Conservation (phyloP, 2,329 filamentous ascomycete species). For the Colletotrichum liaoningense region DNA sequence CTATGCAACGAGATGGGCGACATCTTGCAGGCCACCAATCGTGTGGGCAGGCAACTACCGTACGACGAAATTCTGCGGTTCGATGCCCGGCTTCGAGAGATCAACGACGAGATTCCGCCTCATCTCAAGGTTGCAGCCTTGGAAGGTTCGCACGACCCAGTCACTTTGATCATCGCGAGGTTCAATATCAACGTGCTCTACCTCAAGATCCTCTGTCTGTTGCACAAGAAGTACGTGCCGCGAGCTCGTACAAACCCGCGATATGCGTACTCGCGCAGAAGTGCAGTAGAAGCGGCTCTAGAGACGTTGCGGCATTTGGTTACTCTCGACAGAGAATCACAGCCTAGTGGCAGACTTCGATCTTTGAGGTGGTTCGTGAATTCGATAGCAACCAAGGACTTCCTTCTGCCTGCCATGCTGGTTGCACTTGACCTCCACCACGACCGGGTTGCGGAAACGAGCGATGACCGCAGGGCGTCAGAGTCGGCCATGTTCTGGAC, state of each 20-base stretch:
- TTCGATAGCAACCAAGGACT: slow-evolving; percentile 85
- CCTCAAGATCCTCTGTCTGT: slow-evolving; percentile 87
- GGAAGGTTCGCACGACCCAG: slow-evolving; percentile 81
- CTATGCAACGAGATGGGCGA: slow-evolving; percentile 77
- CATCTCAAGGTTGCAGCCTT: slow-evolving; percentile 82
- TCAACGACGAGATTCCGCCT: slow-evolving; percentile 77
- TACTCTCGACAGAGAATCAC: slow-evolving; percentile 79
- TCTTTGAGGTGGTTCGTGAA: slow-evolving; percentile 83
- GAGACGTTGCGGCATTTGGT: slow-evolving; percentile 82
- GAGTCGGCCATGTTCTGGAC: slow-evolving; percentile 67
- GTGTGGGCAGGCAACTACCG: slow-evolving; percentile 64
- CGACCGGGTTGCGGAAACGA: slow-evolving; percentile 62
- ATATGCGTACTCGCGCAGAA: slow-evolving; percentile 85
- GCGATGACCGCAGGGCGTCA: slow-evolving; percentile 51
- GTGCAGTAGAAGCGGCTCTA: slow-evolving; percentile 88
- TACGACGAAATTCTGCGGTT: slow-evolving; percentile 75
- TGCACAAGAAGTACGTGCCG: slow-evolving; percentile 89
- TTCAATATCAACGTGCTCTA: slow-evolving; percentile 88
- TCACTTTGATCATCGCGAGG: slow-evolving; percentile 86
- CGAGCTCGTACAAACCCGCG: slow-evolving; percentile 81
- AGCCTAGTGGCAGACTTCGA: slow-evolving; percentile 76
- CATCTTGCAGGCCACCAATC: slow-evolving; percentile 74
- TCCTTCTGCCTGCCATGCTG: slow-evolving; percentile 86
- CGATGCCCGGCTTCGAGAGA: slow-evolving; percentile 70
- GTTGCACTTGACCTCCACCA: slow-evolving; percentile 86